A percentile compares a stretch with the other conserved stretches of the same genome.
Evolutionary conservation across 2,329 filamentous ascomycete genomes (phyloP).

Genomic region (Escovopsis sp.): DNA sequence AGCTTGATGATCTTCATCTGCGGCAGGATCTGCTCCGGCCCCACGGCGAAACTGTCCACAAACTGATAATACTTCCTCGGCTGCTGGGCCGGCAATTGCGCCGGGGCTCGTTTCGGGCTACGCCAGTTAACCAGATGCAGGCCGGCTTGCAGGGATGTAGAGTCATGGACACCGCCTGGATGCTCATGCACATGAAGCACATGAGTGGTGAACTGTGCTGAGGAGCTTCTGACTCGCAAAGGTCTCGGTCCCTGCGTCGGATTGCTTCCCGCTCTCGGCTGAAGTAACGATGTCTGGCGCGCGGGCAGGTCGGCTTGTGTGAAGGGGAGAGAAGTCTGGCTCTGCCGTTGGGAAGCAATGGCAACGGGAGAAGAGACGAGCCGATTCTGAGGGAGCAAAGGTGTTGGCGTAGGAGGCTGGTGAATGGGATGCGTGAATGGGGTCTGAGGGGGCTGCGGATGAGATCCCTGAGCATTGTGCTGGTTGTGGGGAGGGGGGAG

Average conservation of each 20-base stretch:
- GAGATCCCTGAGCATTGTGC: not conserved
- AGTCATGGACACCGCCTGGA: slow-evolving; percentile 27
- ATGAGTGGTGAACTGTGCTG: slow-evolving; percentile 1
- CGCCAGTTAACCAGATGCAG: slow-evolving; percentile 33
- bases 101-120: slow-evolving; percentile 31
- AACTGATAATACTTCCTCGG: slow-evolving; percentile 39
- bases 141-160: slow-evolving; percentile 25
- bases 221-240: not conserved
- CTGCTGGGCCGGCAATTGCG: not conserved
- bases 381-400: not conserved
- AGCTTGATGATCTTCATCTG: slow-evolving; percentile 26
- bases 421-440: no score
- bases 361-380: not conserved
- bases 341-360: no score
- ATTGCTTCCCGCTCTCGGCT: not conserved
- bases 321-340: no score
- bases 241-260: no score
- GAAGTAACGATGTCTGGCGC: not conserved
- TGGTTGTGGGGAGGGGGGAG: not conserved
- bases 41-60: slow-evolving; percentile 34
- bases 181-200: slow-evolving; percentile 17
- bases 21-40: slow-evolving; percentile 26
- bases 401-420: not conserved
- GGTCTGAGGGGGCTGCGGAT: not conserved
- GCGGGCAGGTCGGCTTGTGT: no score